These are phyloP conservation scores for Calonectria pauciramosa DNA, from an alignment of 2,329 filamentous ascomycete genomes.

Conservation along the genomic window DNA sequence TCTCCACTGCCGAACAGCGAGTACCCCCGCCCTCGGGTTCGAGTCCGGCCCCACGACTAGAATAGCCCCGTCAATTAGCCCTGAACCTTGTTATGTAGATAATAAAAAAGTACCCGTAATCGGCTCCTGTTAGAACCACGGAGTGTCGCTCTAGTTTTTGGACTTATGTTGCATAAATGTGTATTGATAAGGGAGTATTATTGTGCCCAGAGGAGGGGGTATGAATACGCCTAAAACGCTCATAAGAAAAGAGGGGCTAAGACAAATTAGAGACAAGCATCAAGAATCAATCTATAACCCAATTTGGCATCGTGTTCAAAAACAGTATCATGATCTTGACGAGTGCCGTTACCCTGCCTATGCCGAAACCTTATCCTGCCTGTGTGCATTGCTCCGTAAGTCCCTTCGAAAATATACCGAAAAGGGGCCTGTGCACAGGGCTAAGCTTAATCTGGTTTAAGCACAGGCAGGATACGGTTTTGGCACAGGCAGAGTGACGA, in stretches of 20 bases:
- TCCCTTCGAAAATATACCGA: not conserved
- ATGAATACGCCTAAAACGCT: not conserved
- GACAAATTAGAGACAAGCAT: not conserved
- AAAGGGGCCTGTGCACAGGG: not conserved
- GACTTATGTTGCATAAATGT: not conserved
- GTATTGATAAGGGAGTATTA: not conserved
- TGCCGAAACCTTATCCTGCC: not conserved
- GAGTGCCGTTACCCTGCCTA: not conserved
- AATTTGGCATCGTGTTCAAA: not conserved
- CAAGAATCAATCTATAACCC: not conserved
- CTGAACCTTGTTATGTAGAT: not conserved
- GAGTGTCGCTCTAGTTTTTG: not conserved
- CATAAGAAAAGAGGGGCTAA: not conserved
- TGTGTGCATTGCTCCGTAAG: not conserved
- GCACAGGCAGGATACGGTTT: too few species aligned
- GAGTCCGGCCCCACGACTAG: not conserved
- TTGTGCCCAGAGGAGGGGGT: not conserved
- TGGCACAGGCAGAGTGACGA: too few species aligned
- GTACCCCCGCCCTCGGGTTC: not conserved
- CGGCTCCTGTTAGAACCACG: not conserved
- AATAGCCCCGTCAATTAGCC: not conserved
- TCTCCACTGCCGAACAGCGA: not conserved
- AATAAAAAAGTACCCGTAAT: not conserved
- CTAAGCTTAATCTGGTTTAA: not conserved
- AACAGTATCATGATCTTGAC: not conserved